Evolutionary conservation across 1,139 yeast genomes (phyloP), one percentile per base, ranked within the genome.

Genomic region (Yamadazyma atlantica): DNA sequence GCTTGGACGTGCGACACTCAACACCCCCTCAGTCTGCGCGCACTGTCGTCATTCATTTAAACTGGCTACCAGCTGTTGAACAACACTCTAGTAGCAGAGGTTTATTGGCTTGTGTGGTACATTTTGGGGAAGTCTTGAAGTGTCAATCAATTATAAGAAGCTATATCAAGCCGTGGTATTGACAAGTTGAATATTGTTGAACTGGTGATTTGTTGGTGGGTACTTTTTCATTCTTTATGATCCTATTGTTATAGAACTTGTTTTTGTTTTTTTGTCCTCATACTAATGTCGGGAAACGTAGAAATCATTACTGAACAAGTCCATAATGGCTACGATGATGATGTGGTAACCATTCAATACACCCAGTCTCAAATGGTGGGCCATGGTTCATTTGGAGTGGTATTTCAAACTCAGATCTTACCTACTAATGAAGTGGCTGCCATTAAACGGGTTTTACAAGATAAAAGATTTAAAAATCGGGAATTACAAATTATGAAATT

Each of bases 311-410:
- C 81, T 35, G 90, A 85, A 58, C 79, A 76, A 44, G 95, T 83
- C 44, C 80, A 77, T 53, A 85, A 83, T 53, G 92, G 94, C 36
- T 82, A 75, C 53, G 78, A 85, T 14, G 90, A 86, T 42, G 82
- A 79, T 48, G 54, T 70, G 28, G 73, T 73, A 41, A 75, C 75
- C 39, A 71, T 86, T 42, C 77, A 76, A 44, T 85, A 84, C 64
- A 78, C 87, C 23, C 87, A 82, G 55, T 77, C 80, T 41, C 81
- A 86, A 54, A 90, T 90, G 73, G 95, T 90, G 36, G 98, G 98
- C 13, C 95, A 88, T 62, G 98, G 98, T 12, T 89, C 97, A 15
- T 92, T 92, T 68, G 98, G 98, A 4, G 92, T 89, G 24, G 98
- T 92, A 21, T 89, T 88, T 58, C 95, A 88, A 54, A 88, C 96